phyloP scores from a whole-genome alignment of 352 stramenopile species.

The Pythium volutum region DNA sequence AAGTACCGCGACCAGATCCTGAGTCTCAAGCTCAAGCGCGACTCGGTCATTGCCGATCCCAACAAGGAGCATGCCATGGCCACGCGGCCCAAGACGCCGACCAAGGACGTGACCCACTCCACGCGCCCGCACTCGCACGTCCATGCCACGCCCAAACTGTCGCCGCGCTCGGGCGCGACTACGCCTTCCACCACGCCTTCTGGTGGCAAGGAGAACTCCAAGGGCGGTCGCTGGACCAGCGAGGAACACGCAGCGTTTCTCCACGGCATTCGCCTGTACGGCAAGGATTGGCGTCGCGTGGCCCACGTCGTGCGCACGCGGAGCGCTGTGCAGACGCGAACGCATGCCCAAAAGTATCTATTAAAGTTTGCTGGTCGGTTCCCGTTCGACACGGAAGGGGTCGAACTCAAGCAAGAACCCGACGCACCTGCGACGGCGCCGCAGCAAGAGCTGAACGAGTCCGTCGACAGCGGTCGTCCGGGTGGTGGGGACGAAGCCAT shows the following conservation, averaged over 20 bases:
- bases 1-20: slow-evolving; percentile 86
- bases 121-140: slow-evolving; percentile 14
- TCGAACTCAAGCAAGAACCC: slow-evolving; percentile 14
- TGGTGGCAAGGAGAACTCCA: slow-evolving; percentile 34
- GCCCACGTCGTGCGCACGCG: slow-evolving; percentile 80
- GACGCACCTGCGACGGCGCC: neutral
- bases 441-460: neutral
- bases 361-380: slow-evolving; percentile 88
- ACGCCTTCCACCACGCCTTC: slow-evolving; percentile 11
- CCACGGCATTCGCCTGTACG: slow-evolving; percentile 82
- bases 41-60: slow-evolving; percentile 81
- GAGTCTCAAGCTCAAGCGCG: slow-evolving; percentile 80
- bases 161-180: slow-evolving; percentile 16
- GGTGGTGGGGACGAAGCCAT: neutral
- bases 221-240: slow-evolving; percentile 85
- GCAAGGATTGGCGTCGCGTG: slow-evolving; percentile 85
- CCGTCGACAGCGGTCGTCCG: neutral
- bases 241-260: slow-evolving; percentile 86
- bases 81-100: slow-evolving; percentile 47
- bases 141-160: slow-evolving; percentile 19
- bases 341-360: slow-evolving; percentile 92
- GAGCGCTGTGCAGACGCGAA: slow-evolving; percentile 86
- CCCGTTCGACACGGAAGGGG: slow-evolving; percentile 49
- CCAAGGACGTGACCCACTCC: slow-evolving; percentile 15
- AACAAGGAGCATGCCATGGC: slow-evolving; percentile 76